A percentile compares a stretch with the other conserved stretches of the same genome.
These are phyloP conservation scores for Metarhizium album DNA, from an alignment of 2,329 filamentous ascomycete genomes.

Conservation along the genomic window DNA sequence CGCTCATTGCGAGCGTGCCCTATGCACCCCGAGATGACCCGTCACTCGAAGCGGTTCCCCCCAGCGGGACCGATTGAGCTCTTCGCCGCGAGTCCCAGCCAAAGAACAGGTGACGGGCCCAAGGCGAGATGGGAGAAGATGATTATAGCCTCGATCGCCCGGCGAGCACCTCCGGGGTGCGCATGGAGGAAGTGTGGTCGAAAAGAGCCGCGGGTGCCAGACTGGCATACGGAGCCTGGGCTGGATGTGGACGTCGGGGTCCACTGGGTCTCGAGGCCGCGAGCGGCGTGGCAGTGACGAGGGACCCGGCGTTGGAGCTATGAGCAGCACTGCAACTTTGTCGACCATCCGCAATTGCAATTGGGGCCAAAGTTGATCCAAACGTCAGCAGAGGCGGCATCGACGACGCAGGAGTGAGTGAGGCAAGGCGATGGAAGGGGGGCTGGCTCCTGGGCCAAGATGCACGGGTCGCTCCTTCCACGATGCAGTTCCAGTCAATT, in stretches of 20 bases:
- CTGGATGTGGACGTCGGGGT: not conserved
- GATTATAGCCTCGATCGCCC: not conserved
- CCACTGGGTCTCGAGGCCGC: not conserved
- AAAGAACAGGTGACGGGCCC: not conserved
- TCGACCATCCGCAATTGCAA: not conserved
- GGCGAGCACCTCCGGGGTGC: slow-evolving; percentile 1
- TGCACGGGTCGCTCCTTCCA: not conserved
- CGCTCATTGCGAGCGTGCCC: slow-evolving; percentile 20
- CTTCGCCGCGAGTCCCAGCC: not conserved
- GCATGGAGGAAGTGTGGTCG: not conserved
- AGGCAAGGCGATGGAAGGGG: not conserved
- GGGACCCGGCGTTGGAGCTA: not conserved
- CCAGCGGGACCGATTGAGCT: not conserved
- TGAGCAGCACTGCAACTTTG: not conserved
- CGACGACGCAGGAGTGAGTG: not conserved
- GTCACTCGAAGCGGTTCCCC: not conserved
- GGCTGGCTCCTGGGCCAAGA: not conserved
- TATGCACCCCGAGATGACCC: not conserved
- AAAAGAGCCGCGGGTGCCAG: not conserved
- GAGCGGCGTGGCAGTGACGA: not conserved
- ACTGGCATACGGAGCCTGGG: not conserved
- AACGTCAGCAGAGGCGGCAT: not conserved
- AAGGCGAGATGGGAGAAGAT: not conserved
- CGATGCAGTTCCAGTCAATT: not conserved
- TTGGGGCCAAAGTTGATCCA: not conserved